Evolutionary conservation across 257 asterid species (phyloP), one percentile per base, ranked within the genome.

Genomic region (Sherardia arvensis): DNA sequence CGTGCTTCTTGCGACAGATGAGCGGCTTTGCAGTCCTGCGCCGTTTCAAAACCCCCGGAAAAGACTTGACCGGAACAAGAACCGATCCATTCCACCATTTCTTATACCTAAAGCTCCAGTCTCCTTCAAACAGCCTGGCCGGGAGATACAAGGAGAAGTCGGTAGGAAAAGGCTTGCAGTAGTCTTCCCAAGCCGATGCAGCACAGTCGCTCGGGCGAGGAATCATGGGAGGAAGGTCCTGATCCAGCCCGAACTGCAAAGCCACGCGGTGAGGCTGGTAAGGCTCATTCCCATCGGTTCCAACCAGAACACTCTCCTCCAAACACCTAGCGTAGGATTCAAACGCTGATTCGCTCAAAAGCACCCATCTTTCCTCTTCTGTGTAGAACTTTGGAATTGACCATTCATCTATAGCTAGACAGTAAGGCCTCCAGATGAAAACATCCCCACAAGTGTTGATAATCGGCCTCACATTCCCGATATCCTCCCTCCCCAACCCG

Each of bases 401-500:
- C 81, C 81, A 73, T 8, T 79, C 57, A 9, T 73, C 71, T 32
- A 71, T 23, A 61, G 74, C 57, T 33, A 78, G 32, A 8, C 76
- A 25, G 30, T 75, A 81, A 2, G 83, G 86, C 48, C 78, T 62
- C 81, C 80, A 75, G 20, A 36, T 62, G 61, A 77, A 78, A 4
- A 62, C 59, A 5, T 72, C 81, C 18, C 65, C 79, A 45, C 69
- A 34, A 8, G 65, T 58, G 45, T 75, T 69, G 66, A 81, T 73
- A 9, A 67, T 74, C 0, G 59, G 69, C 64, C 86, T 75, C 29
- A 75, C 74, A 25, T 73, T 75, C 49, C 75, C 65, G 29, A 55
- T 8, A 11, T 57, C 54, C 8, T 48, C 49, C 84, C 54, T 48
- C 10, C 54, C 23, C 10, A 17, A 17, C 0, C 23, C 23, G 54